Evolutionary conservation across 177 flowering plant genomes (phyloP).

Genomic region (Telopea speciosissima): DNA sequence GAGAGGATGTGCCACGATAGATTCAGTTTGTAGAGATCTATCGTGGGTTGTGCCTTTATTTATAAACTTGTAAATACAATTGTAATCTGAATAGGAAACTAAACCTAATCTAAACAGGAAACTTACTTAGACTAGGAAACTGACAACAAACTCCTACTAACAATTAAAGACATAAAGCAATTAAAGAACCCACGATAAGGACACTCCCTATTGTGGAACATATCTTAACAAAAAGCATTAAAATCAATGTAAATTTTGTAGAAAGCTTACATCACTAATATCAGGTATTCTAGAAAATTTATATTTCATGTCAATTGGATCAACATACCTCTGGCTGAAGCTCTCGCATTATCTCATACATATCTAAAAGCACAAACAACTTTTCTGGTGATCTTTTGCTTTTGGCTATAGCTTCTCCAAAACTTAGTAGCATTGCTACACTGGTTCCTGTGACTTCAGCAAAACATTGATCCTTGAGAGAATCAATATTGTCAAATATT

Average conservation of each 20-base stretch:
- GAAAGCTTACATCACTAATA: too few relatives aligned
- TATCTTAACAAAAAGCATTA: neutral
- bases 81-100: too few relatives aligned
- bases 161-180: too few relatives aligned
- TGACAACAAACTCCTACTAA: too few relatives aligned
- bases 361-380: slow-evolving; percentile 87
- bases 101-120: too few relatives aligned
- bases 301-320: neutral
- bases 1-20: too few relatives aligned
- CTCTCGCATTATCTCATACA: slow-evolving; percentile 97
- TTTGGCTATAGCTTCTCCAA: slow-evolving; percentile 96
- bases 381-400: slow-evolving; percentile 98
- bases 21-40: too few relatives aligned
- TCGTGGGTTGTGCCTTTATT: too few relatives aligned
- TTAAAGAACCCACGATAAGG: too few relatives aligned
- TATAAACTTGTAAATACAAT: too few relatives aligned
- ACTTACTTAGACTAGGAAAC: too few relatives aligned
- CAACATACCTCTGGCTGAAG: slow-evolving; percentile 74
- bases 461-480: slow-evolving; percentile 67
- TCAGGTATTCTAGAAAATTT: neutral
- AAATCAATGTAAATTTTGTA: neutral
- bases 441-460: slow-evolving; percentile 77
- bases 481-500: slow-evolving; percentile 59
- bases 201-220: too few relatives aligned
- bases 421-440: slow-evolving; percentile 82